Percentiles rank a stretch among this genome's conserved stretches.
phyloP scores from a whole-genome alignment of 2,329 filamentous ascomycete genomes.

The Cladophialophora bantiana region DNA sequence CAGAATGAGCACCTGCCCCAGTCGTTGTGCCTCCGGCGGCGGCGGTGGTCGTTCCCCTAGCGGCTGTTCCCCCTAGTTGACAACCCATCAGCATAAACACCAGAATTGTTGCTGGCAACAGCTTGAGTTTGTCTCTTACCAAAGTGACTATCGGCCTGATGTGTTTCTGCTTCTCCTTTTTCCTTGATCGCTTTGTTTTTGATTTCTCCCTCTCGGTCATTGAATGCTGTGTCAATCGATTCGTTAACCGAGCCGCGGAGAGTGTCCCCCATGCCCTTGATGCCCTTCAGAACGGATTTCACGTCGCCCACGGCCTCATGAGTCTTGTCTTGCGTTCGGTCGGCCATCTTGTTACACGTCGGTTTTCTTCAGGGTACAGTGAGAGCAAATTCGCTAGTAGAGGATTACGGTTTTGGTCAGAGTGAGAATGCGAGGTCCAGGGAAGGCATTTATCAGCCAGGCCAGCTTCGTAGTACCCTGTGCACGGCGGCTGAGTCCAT shows the following conservation, averaged over 20 bases:
- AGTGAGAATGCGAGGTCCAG: not conserved
- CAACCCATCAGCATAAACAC: constrained; percentile 5
- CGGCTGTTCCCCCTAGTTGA: constrained; percentile 13
- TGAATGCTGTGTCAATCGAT: constrained; percentile 32
- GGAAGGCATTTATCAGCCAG: not conserved
- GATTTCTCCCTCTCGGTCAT: constrained; percentile 29
- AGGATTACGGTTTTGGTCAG: not conserved
- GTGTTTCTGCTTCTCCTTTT: constrained; percentile 30
- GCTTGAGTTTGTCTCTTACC: not conserved
- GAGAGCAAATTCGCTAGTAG: not conserved
- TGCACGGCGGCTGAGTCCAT: not conserved
- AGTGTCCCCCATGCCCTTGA: constrained; percentile 34
- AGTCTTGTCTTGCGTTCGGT: constrained; percentile 29
- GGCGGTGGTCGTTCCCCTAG: constrained; percentile 12
- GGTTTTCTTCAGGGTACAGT: not conserved
- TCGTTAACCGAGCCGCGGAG: constrained; percentile 35
- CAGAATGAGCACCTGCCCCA: constrained; percentile 32
- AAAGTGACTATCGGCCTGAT: constrained; percentile 25
- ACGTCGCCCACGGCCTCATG: constrained; percentile 24
- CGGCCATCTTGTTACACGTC: constrained; percentile 24
- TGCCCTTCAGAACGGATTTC: constrained; percentile 31
- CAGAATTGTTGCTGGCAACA: not conserved
- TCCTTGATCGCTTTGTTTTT: constrained; percentile 31
- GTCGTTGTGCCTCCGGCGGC: constrained; percentile 24
- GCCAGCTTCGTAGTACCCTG: not conserved